A percentile compares a stretch with the other conserved stretches of the same genome.
These are phyloP conservation scores for Penicillium odoratum DNA, from an alignment of 495 filamentous ascomycete species.

Conservation along the genomic window DNA sequence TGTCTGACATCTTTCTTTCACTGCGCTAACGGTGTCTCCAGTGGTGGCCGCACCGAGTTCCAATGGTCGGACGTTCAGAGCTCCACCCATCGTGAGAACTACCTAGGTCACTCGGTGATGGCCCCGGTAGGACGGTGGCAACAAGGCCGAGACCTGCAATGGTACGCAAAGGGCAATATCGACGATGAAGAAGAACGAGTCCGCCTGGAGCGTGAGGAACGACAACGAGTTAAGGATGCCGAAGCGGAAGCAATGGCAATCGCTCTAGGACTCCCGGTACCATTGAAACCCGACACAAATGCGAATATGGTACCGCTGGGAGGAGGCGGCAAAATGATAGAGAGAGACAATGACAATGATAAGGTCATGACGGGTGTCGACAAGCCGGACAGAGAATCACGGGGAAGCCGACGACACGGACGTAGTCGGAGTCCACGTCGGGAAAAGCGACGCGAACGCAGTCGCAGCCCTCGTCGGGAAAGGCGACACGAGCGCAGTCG, in stretches of 20 bases:
- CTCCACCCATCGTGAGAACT: slow-evolving; percentile 90
- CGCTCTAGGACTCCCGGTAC: slow-evolving; percentile 77
- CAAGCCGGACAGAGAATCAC: slow-evolving; percentile 24
- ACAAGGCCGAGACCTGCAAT: slow-evolving; percentile 77
- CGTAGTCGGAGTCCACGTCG: slow-evolving; percentile 34
- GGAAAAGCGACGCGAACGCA: slow-evolving; percentile 31
- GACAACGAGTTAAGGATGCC: slow-evolving; percentile 80
- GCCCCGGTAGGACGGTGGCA: slow-evolving; percentile 96
- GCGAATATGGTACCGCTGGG: slow-evolving; percentile 46
- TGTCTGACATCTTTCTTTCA: background rate
- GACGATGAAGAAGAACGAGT: slow-evolving; percentile 58
- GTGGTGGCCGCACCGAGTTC: slow-evolving; percentile 90
- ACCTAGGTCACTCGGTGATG: slow-evolving; percentile 94
- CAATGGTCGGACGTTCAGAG: slow-evolving; percentile 92
- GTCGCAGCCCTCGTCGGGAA: slow-evolving; percentile 15
- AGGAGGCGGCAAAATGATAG: slow-evolving; percentile 23
- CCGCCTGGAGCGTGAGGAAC: slow-evolving; percentile 68
- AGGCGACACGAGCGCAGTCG: slow-evolving; percentile 30
- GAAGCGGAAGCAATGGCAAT: slow-evolving; percentile 86
- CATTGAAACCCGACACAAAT: slow-evolving; percentile 40
- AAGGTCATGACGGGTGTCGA: slow-evolving; percentile 16
- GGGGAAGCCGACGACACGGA: slow-evolving; percentile 28
- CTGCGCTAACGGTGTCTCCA: slow-evolving; percentile 25
- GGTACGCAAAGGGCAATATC: slow-evolving; percentile 78
- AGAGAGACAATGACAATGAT: slow-evolving; percentile 25